Evolutionary conservation across 2,329 filamentous ascomycete species (phyloP).

Genomic region (Coniochaeta prunicola): DNA sequence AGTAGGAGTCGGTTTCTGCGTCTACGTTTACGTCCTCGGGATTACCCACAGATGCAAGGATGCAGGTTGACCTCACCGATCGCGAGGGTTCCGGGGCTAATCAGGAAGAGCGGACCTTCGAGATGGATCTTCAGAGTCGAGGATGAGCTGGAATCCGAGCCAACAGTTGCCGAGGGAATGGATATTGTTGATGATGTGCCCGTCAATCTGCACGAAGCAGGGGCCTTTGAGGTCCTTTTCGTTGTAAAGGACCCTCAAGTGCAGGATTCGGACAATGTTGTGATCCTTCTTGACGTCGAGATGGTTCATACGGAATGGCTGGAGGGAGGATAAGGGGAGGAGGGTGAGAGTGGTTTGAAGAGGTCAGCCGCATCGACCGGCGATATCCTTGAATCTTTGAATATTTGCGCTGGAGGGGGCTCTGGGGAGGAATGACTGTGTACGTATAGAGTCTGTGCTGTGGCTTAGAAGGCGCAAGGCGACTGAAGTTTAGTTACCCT

Average conservation of each 20-base stretch:
- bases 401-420: background rate
- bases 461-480: background rate
- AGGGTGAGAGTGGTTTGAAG: background rate
- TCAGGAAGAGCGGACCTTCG: background rate
- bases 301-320: background rate
- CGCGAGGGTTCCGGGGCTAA: background rate
- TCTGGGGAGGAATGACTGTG: background rate
- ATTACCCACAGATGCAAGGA: background rate
- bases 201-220: too few relatives aligned
- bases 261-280: too few relatives aligned
- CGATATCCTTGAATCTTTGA: background rate
- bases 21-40: background rate
- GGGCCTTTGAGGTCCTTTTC: background rate
- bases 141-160: background rate
- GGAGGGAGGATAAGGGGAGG: background rate
- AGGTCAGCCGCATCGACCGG: too few relatives aligned
- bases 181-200: background rate
- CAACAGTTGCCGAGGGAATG: background rate
- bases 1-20: background rate
- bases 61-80: too few relatives aligned
- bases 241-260: background rate
- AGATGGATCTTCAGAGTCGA: background rate
- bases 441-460: background rate
- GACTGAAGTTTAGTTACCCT: constrained; percentile 2
- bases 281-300: too few relatives aligned